Percentiles rank a stretch among this genome's conserved stretches.
Conservation (phyloP, 1,139 yeast species). For the Blastobotrys niveus region DNA sequence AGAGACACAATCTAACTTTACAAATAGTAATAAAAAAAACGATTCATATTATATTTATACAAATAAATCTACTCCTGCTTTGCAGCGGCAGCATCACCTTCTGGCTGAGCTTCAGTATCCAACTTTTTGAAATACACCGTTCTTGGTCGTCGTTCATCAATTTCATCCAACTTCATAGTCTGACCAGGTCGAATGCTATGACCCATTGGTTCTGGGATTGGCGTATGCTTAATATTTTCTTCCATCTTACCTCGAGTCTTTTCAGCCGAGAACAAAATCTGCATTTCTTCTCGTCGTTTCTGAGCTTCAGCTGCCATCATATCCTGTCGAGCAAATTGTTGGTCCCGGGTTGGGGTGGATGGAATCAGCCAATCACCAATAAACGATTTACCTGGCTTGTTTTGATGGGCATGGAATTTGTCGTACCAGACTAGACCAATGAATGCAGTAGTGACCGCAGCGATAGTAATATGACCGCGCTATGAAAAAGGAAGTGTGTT, state of each 20-base stretch:
- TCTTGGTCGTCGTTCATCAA: slow-evolving; percentile 26
- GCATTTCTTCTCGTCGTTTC: slow-evolving; percentile 20
- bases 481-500: not conserved
- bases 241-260: slow-evolving; percentile 20
- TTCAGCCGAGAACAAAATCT: slow-evolving; percentile 20
- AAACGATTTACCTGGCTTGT: slow-evolving; percentile 22
- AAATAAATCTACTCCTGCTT: slow-evolving; percentile 5
- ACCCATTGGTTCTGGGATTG: slow-evolving; percentile 25
- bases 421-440: slow-evolving; percentile 27
- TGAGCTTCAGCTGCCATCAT: slow-evolving; percentile 17
- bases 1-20: not conserved
- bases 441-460: slow-evolving; percentile 23
- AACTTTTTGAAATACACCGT: slow-evolving; percentile 20
- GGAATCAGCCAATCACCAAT: slow-evolving; percentile 29
- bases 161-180: slow-evolving; percentile 21
- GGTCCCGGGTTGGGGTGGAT: slow-evolving; percentile 17
- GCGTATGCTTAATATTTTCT: slow-evolving; percentile 21
- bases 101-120: slow-evolving; percentile 3
- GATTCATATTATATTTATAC: not conserved
- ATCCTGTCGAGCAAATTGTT: slow-evolving; percentile 19
- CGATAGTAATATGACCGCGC: slow-evolving; percentile 19
- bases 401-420: slow-evolving; percentile 21
- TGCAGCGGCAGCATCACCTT: too few species aligned
- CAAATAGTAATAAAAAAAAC: not conserved
- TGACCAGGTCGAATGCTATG: slow-evolving; percentile 26